Percentiles rank a stretch among this genome's conserved stretches.
Conservation (phyloP, 1,139 yeast genomes). For the Diutina sp. region DNA sequence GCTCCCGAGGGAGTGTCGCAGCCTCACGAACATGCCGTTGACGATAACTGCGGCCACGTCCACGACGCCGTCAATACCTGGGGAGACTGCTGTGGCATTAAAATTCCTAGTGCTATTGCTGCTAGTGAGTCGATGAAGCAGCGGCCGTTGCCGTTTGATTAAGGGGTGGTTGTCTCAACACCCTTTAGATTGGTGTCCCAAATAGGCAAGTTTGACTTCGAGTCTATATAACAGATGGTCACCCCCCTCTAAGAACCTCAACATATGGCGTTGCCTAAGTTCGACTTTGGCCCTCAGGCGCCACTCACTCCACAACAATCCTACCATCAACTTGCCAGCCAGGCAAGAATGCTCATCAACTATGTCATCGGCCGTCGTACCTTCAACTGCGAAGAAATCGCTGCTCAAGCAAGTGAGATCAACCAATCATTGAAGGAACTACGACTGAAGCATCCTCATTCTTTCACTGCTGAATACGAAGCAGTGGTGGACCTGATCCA, state of each 20-base stretch:
- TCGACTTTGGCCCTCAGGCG: background rate
- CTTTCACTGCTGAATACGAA: background rate
- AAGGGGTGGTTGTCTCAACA: constrained; percentile 3
- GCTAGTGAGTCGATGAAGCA: constrained; percentile 47
- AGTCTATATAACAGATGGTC: background rate
- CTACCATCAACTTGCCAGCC: background rate
- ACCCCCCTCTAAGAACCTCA: background rate
- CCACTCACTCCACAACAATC: background rate
- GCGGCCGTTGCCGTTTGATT: constrained; percentile 68
- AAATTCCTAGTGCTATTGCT: constrained; percentile 90
- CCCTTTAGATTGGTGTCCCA: background rate
- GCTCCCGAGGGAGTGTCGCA: constrained; percentile 59
- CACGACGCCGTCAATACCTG: constrained; percentile 42
- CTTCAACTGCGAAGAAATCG: background rate
- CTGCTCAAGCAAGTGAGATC: background rate
- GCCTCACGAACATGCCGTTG: constrained; percentile 11
- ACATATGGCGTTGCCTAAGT: background rate
- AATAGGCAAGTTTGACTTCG: background rate
- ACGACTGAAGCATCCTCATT: background rate
- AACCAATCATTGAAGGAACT: background rate
- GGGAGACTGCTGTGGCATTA: constrained; percentile 99
- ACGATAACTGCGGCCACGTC: constrained; percentile 22
- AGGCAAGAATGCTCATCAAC: background rate
- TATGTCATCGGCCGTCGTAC: background rate
- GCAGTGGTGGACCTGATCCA: background rate